A percentile compares a stretch with the other conserved stretches of the same genome.
Conservation (phyloP, 2,329 filamentous ascomycete species). For the Leptographium radiaticola region DNA sequence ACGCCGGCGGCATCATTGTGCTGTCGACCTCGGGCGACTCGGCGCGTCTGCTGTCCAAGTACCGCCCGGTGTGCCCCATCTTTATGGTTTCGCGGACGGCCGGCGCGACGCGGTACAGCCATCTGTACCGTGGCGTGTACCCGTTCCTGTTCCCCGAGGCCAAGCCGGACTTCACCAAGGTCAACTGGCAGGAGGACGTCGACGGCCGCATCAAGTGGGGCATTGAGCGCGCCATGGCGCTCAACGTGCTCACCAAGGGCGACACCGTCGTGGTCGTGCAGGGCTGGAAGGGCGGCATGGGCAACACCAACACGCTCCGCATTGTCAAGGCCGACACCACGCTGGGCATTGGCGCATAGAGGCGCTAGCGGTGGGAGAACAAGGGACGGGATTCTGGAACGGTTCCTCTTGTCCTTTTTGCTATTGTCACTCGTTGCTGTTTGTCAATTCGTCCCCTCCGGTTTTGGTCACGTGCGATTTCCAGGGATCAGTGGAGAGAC, state of each 20-base stretch:
- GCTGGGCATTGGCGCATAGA: constrained; percentile 36
- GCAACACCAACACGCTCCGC: constrained; percentile 73
- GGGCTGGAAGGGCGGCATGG: constrained; percentile 85
- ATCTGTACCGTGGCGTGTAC: constrained; percentile 95
- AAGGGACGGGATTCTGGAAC: too few relatives aligned
- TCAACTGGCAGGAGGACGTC: constrained; percentile 98
- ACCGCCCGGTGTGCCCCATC: constrained; percentile 96
- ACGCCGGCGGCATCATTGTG: constrained; percentile 90
- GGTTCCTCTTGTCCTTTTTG: too few relatives aligned
- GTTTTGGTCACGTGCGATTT: too few relatives aligned
- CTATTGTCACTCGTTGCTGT: too few relatives aligned
- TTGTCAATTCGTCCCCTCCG: too few relatives aligned
- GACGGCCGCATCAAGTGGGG: constrained; percentile 97
- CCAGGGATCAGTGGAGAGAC: too few relatives aligned
- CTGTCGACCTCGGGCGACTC: constrained; percentile 92
- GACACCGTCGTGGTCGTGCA: constrained; percentile 75
- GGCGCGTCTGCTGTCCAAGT: constrained; percentile 92
- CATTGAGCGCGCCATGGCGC: constrained; percentile 72
- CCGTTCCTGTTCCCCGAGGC: constrained; percentile 87
- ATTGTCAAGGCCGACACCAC: constrained; percentile 48
- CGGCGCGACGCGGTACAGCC: constrained; percentile 74
- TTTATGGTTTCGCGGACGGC: constrained; percentile 95
- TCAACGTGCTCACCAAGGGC: constrained; percentile 59
- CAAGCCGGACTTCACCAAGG: constrained; percentile 87
- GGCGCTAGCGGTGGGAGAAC: background rate